Evolutionary conservation across 139 green algal species (phyloP).

Genomic region (Chlorella sp.): DNA sequence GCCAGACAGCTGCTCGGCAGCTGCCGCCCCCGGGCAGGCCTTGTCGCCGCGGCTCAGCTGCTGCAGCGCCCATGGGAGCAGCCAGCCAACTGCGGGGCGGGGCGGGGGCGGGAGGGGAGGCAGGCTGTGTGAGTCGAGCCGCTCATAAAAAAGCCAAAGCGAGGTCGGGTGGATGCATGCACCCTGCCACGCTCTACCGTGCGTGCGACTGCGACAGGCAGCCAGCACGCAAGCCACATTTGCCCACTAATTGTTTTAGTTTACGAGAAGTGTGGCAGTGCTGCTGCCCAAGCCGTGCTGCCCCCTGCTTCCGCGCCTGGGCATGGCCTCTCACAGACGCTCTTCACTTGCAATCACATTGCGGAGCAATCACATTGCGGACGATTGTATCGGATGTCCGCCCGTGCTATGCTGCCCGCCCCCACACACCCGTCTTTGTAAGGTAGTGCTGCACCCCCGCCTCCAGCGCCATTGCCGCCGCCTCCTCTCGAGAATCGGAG

Average conservation of each 20-base stretch:
- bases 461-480: conserved; percentile 8
- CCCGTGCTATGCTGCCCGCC: no score
- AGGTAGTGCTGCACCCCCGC: conserved; percentile 30
- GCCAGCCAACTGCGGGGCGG: conserved; percentile 15
- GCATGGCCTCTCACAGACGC: no score
- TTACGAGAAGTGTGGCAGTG: no score
- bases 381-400: no score
- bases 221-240: no score
- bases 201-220: no score
- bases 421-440: conserved; percentile 27
- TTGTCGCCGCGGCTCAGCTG: conserved; percentile 32
- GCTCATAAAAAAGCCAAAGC: not conserved
- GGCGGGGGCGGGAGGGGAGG: not conserved
- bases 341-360: no score
- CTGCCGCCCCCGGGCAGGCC: not conserved
- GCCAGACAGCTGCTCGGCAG: conserved; percentile 21
- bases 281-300: no score
- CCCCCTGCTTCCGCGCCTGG: no score
- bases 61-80: conserved; percentile 33
- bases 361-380: no score
- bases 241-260: no score
- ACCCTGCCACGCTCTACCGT: not conserved
- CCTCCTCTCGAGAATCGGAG: conserved; percentile 18
- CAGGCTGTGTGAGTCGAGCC: not conserved
- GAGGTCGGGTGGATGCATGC: no score